A percentile compares a stretch with the other conserved stretches of the same genome.
phyloP scores from a whole-genome alignment of 345 rosid genomes.

The Boechera retrofracta region DNA sequence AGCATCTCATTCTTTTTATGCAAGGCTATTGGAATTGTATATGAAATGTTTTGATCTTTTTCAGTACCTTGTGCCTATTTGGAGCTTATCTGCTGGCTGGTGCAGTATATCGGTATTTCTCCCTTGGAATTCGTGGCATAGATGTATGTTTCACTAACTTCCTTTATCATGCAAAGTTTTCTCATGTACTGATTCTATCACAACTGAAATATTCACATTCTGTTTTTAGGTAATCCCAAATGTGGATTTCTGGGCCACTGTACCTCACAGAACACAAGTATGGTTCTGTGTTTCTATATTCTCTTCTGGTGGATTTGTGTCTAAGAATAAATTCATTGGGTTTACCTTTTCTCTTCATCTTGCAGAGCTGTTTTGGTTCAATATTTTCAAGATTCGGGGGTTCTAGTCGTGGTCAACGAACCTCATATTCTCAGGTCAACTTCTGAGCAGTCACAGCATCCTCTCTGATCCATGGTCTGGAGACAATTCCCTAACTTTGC shows the following conservation, averaged over 20 bases:
- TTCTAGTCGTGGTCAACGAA: slow-evolving; percentile 58
- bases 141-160: slow-evolving; percentile 59
- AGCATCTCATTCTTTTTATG: slow-evolving; percentile 34
- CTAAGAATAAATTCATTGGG: not conserved
- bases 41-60: slow-evolving; percentile 35
- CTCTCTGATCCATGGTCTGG: slow-evolving; percentile 25
- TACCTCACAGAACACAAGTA: slow-evolving; percentile 85
- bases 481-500: slow-evolving; percentile 5
- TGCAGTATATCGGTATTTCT: slow-evolving; percentile 66
- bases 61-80: slow-evolving; percentile 72
- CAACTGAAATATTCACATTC: not conserved
- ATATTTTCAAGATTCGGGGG: slow-evolving; percentile 64
- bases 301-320: not conserved
- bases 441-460: slow-evolving; percentile 53
- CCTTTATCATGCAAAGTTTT: slow-evolving; percentile 13
- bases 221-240: slow-evolving; percentile 76
- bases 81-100: slow-evolving; percentile 86
- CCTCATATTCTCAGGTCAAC: slow-evolving; percentile 73
- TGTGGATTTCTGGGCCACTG: slow-evolving; percentile 74
- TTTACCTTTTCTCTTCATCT: slow-evolving; percentile 22
- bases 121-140: slow-evolving; percentile 70
- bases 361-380: slow-evolving; percentile 67
- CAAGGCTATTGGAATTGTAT: not conserved
- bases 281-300: slow-evolving; percentile 13
- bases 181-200: slow-evolving; percentile 21